Evolutionary conservation across 345 rosid genomes (phyloP), one percentile per base, ranked within the genome.

Genomic region (Citrus maxima): DNA sequence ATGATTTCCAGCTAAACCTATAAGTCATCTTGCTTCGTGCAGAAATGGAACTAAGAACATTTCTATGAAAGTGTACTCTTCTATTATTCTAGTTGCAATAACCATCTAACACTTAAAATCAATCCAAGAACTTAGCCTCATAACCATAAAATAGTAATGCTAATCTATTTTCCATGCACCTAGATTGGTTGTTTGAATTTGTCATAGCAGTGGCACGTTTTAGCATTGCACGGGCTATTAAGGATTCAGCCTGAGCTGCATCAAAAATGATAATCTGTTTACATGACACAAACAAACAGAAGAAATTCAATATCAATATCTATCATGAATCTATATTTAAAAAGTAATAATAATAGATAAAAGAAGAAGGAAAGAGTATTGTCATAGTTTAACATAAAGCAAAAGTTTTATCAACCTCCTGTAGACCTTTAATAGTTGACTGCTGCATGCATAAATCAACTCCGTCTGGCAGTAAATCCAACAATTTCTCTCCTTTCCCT

Each of bases 181-280:
- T 95, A 54, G 97, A 93, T 67, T 92, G 95, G 80, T 89, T 88
- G 70, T 95, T 95, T 58, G 93, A 63, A 79, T 92, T 93, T 19
- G 99, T 93, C 86, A 79, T 88, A 68, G 97, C 94, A 0, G 96
- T 95, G 18, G 95, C 88, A 63, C 98, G 94, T 82, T 87, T 93
- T 85, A 95, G 77, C 89, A 93, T 87, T 56, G 97, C 97, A 67
- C 85, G 78, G 72, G 87, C 92, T 68, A 95, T 89, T 74, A 90
- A 83, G 14, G 88, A 86, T 67, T 88, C 96, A 38, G 97, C 96
- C 76, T 91, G 89, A 65, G 79, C 90, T 40, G 87, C 82, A 84
- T 84, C 86, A 32, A 72, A 77, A 80, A 92, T 72, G 38, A 80
- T 63, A 51, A 90, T 88, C 99, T 95, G 80, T 79, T 77, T 75